Conservation (phyloP, 2,329 filamentous ascomycete genomes). For the Pseudopithomyces maydicus region DNA sequence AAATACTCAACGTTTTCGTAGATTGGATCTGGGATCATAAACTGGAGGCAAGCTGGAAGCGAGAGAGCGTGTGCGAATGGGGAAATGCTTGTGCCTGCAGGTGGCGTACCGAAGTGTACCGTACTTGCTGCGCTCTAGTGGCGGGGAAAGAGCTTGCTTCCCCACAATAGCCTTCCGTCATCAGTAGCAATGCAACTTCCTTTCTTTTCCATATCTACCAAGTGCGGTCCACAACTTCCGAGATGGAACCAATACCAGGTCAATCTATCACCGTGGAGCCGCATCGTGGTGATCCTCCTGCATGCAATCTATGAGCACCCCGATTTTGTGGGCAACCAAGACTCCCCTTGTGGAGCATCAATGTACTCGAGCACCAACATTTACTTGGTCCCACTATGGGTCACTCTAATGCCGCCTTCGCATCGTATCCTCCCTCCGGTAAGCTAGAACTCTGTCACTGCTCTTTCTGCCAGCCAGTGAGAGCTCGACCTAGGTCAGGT, state of each 20-base stretch:
- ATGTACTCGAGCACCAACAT: neutral
- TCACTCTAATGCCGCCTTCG: neutral
- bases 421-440: neutral
- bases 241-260: neutral
- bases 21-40: too few relatives aligned
- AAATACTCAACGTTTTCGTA: too few relatives aligned
- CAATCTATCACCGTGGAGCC: neutral
- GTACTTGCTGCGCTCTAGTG: too few relatives aligned
- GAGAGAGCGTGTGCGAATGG: too few relatives aligned
- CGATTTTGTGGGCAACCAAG: neutral
- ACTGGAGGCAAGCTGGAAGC: too few relatives aligned
- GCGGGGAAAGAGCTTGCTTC: neutral
- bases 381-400: neutral
- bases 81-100: too few relatives aligned
- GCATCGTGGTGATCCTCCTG: constrained; percentile 1
- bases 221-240: neutral
- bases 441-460: neutral
- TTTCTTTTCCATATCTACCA: neutral
- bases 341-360: neutral
- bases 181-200: neutral
- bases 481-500: neutral
- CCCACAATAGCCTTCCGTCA: neutral
- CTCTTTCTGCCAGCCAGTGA: neutral
- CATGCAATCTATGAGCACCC: neutral
- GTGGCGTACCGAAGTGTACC: too few relatives aligned